Conservation (phyloP, 2,329 filamentous ascomycete species). For the Juglanconis oblonga region DNA sequence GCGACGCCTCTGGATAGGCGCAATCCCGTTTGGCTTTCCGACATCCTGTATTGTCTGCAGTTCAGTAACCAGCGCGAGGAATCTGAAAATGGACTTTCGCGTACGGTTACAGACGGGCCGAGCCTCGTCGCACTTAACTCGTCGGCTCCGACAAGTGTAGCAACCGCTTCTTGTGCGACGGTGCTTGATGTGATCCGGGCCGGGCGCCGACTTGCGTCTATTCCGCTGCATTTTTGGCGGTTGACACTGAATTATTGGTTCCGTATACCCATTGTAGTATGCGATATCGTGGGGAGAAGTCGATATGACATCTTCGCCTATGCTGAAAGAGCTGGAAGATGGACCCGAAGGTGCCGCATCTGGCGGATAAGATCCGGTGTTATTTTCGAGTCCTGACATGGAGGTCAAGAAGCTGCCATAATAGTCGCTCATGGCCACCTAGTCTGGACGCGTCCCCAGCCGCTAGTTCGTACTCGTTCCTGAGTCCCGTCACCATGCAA, state of each 20-base stretch:
- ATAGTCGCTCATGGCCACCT: constrained; percentile 49
- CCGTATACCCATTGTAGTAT: constrained; percentile 49
- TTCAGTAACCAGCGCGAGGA: not conserved
- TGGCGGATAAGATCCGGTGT: constrained; percentile 24
- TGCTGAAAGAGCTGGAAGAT: constrained; percentile 29
- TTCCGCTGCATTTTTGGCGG: constrained; percentile 46
- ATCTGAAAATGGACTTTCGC: constrained; percentile 22
- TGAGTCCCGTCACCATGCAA: not conserved
- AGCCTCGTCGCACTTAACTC: constrained; percentile 93
- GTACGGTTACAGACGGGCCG: constrained; percentile 81
- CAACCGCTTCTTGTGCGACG: constrained; percentile 91
- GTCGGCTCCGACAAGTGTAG: constrained; percentile 81
- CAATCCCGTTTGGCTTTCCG: constrained; percentile 90
- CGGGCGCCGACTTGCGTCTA: constrained; percentile 49
- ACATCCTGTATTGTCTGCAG: constrained; percentile 59
- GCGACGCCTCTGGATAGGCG: constrained; percentile 73
- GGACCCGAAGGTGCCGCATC: constrained; percentile 37
- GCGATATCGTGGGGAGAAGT: constrained; percentile 45
- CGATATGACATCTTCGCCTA: constrained; percentile 33
- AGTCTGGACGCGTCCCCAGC: not conserved
- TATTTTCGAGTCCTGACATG: constrained; percentile 41
- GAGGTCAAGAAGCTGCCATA: constrained; percentile 55
- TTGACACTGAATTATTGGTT: constrained; percentile 44
- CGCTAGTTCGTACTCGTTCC: not conserved
- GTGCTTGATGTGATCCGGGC: constrained; percentile 79